Base-by-base conservation (phyloP, 2,329 filamentous ascomycete genomes). In the Alternaria incomplexa region DNA sequence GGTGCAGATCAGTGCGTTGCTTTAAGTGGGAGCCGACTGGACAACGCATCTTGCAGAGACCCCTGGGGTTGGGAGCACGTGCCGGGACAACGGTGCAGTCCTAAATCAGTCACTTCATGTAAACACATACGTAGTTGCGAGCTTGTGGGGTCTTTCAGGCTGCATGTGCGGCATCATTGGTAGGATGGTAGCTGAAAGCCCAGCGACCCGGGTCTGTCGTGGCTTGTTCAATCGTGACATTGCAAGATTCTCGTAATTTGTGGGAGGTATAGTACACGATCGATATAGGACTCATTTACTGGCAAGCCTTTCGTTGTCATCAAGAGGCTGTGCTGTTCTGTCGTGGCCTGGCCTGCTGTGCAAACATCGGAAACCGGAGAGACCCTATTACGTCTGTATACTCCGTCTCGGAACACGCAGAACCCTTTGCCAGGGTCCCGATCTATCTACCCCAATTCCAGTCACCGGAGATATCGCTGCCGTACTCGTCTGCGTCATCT, bases 41-140 rank as follows among this genome's bases (percentile, higher is more conserved):
- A 75, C 78, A 80, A 68, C 78, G 72, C 77, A 80, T 78, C 74
- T 64, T 74, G 77, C 78, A 79, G 75, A 51, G 15, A 52, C 20
- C 26, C 44, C 55, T 36, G 44, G 43, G 40, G 20, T 40, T 47
- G 12, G 4, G 30, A 61, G 54, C 48, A 65, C 55, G 56, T 57
- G 55, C 44, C 43, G 53, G 28, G 56, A 40, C 58, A 62, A 55
- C 50, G 54, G 55, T 17, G 54, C 47, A 25, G 28, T 26, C 47
- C 53, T 32, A 28, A 22, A 56, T 32, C 22, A 30, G 40, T 45
- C 22, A 28, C n/a, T 26, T n/a, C 6, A 23, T 26, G 56, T 30
- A 56, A 17, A 28, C 56, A 10, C 20, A 17, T 32, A 58, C 56
- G 36, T 47, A 56, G 23, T 20, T 43, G 32, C 36, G 23, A 46